These are phyloP conservation scores for Zymoseptoria passerinii DNA, from an alignment of 2,329 filamentous ascomycete species.

Conservation along the genomic window DNA sequence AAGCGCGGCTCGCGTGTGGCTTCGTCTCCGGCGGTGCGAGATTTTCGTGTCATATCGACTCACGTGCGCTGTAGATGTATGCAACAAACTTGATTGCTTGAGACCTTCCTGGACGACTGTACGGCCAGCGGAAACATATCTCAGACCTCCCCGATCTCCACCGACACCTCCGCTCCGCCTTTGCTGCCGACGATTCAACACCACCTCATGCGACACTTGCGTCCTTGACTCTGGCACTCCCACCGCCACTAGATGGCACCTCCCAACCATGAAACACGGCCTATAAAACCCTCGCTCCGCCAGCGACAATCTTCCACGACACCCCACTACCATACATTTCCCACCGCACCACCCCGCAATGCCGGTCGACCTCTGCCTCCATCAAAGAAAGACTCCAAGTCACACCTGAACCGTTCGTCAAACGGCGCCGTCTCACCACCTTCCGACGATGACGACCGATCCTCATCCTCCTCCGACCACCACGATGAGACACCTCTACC, in stretches of 20 bases:
- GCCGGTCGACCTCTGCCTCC: slow-evolving; percentile 46
- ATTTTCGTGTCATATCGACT: not conserved
- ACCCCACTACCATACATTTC: slow-evolving; percentile 73
- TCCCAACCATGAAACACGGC: not conserved
- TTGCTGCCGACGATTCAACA: not conserved
- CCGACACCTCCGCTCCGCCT: not conserved
- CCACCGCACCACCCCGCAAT: slow-evolving; percentile 61
- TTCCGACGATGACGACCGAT: slow-evolving; percentile 9
- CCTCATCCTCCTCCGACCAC: slow-evolving; percentile 3
- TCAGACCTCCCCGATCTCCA: not conserved
- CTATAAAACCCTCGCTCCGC: slow-evolving; percentile 11
- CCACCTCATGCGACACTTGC: not conserved
- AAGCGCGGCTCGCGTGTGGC: not conserved
- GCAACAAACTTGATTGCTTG: not conserved
- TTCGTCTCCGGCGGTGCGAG: not conserved
- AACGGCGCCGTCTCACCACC: slow-evolving; percentile 5
- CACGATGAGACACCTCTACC: slow-evolving; percentile 66
- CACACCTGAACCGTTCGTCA: not conserved
- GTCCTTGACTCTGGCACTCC: not conserved
- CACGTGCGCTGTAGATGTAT: not conserved
- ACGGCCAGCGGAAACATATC: not conserved
- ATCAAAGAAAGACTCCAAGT: slow-evolving; percentile 9
- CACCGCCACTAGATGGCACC: not conserved
- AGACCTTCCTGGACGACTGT: not conserved
- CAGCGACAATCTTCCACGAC: slow-evolving; percentile 43